Conservation (phyloP, 1,284 basidiomycete species). For the Cryptococcus maquisensis region DNA sequence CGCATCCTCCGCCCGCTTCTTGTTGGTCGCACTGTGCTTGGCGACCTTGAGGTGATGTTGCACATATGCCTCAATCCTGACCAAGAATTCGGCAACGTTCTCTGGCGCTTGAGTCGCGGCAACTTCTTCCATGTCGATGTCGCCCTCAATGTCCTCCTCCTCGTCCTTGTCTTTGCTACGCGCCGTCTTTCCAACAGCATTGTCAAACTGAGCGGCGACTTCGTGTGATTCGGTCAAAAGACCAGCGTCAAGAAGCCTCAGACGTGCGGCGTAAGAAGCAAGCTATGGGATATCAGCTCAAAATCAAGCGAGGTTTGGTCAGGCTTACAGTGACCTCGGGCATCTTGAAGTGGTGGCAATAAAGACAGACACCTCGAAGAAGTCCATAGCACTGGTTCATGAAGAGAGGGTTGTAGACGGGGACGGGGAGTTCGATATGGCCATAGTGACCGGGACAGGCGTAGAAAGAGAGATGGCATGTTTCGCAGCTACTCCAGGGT, state of each 20-base stretch:
- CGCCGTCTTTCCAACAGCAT: slow-evolving; percentile 43
- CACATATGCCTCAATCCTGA: slow-evolving; percentile 70
- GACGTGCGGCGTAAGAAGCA: slow-evolving; percentile 76
- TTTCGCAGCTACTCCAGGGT: slow-evolving; percentile 66
- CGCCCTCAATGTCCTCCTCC: slow-evolving; percentile 48
- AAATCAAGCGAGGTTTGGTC: background rate
- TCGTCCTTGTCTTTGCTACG: slow-evolving; percentile 45
- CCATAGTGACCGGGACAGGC: slow-evolving; percentile 98
- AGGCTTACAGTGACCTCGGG: slow-evolving; percentile 66
- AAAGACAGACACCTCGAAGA: slow-evolving; percentile 85
- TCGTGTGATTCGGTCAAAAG: slow-evolving; percentile 76
- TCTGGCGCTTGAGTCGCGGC: slow-evolving; percentile 42
- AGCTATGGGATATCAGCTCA: slow-evolving; percentile 53
- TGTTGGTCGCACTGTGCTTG: slow-evolving; percentile 53
- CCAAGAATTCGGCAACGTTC: slow-evolving; percentile 62
- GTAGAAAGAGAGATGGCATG: slow-evolving; percentile 86
- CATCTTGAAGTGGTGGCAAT: slow-evolving; percentile 91
- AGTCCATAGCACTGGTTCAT: slow-evolving; percentile 89
- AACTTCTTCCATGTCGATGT: slow-evolving; percentile 34
- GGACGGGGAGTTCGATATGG: slow-evolving; percentile 94
- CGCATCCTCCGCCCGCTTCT: slow-evolving; percentile 53
- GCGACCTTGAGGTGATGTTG: slow-evolving; percentile 60
- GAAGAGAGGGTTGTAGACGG: slow-evolving; percentile 96
- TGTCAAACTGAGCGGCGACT: slow-evolving; percentile 60
- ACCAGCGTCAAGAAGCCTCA: slow-evolving; percentile 85